Evolutionary conservation across 441 rosid species (phyloP), one percentile per base, ranked within the genome.

Genomic region (Erysimum cheiri): DNA sequence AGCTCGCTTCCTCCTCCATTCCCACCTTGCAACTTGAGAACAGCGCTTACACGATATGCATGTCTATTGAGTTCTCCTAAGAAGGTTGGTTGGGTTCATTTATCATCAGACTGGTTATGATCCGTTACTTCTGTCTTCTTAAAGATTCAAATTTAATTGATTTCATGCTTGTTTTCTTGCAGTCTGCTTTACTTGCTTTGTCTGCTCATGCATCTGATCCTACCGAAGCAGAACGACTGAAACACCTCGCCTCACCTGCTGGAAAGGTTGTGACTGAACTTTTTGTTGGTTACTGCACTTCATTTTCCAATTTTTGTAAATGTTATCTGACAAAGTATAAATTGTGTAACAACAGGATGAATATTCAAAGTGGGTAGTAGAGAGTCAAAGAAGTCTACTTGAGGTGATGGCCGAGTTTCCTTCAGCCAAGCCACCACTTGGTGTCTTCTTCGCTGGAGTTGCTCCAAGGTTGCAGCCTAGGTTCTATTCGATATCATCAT

Each of bases 401-500:
- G 98, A 95, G 83, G 93, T 92, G 63, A 85, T 95, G 99, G 86
- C 84, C 15, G 92, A 85, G 81, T 95, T 90, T 74, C 93, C 95
- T 60, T 89, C 99, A 58, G 97, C 93, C 69, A 92, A 78, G 79
- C 97, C 99, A 17, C 87, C 99, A 26, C 87, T 95, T 62, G 98
- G 99, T 66, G 96, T 95, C 64, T 95, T 95, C 88, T 90, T 95
- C 81, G 98, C 98, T 4, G 85, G 92, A 63, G 89, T 95, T 70
- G 93, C 93, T 62, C 93, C 97, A 5, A 87, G 97, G 40, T 83
- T 95, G 85, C 98, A 87, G 80, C 99, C 96, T 19, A 83, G 99
- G 89, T 95, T 81, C 77, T 95, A 95, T 79, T 95, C 99, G 10
- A 95, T 95, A 75, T 95, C 99, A 55, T 95, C 99, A 57, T 95